Evolutionary conservation across 1,139 yeast genomes (phyloP).

Genomic region (Suhomyces wounanorum): DNA sequence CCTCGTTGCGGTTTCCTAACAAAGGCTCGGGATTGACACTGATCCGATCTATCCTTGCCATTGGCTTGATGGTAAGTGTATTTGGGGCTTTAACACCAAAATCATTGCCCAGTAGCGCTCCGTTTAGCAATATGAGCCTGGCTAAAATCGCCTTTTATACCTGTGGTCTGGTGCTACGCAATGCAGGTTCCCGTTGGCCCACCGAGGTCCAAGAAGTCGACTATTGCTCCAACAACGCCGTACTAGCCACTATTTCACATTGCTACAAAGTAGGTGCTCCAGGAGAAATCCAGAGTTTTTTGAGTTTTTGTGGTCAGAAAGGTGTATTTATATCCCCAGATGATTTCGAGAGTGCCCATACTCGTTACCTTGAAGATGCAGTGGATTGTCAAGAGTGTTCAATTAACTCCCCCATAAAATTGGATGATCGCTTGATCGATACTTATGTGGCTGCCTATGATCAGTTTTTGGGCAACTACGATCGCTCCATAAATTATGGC

Average conservation of each 20-base stretch:
- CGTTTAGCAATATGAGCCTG: slow-evolving; percentile 32
- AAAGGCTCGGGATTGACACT: not conserved
- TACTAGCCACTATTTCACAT: slow-evolving; percentile 45
- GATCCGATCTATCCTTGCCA: slow-evolving; percentile 1
- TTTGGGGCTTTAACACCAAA: slow-evolving; percentile 28
- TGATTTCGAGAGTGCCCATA: slow-evolving; percentile 35
- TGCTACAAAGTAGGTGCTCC: slow-evolving; percentile 34
- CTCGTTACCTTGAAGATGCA: slow-evolving; percentile 39
- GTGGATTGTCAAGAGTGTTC: slow-evolving; percentile 20
- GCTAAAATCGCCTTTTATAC: slow-evolving; percentile 34
- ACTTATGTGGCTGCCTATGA: slow-evolving; percentile 30
- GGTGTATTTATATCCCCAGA: slow-evolving; percentile 31
- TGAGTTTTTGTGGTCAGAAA: slow-evolving; percentile 30
- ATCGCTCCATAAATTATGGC: slow-evolving; percentile 38
- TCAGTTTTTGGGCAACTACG: slow-evolving; percentile 44
- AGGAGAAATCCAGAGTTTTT: slow-evolving; percentile 26
- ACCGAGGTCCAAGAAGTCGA: slow-evolving; percentile 10
- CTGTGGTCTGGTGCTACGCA: slow-evolving; percentile 28
- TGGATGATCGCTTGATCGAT: slow-evolving; percentile 23
- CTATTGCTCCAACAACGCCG: slow-evolving; percentile 33
- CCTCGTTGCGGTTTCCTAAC: slow-evolving; percentile 1
- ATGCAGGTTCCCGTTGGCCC: slow-evolving; percentile 2
- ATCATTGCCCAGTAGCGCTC: slow-evolving; percentile 38
- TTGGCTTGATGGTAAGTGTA: slow-evolving; percentile 16
- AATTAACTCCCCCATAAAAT: slow-evolving; percentile 26